phyloP scores from a whole-genome alignment of 2,329 filamentous ascomycete species.

The Penicillium sp. region DNA sequence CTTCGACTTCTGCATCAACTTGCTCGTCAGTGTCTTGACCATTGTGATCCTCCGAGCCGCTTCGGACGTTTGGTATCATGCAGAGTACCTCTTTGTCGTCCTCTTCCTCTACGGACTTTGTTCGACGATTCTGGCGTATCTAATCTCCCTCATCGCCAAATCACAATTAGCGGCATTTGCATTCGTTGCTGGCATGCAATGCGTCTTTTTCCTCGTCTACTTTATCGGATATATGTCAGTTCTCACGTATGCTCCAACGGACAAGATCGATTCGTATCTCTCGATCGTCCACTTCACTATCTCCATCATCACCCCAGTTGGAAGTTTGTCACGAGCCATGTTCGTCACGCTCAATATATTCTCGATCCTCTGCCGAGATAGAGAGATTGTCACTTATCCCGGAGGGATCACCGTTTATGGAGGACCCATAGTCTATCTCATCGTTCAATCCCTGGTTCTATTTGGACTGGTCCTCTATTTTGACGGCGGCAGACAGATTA shows the following conservation, averaged over 20 bases:
- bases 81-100: slow-evolving; percentile 79
- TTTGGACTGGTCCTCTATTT: slow-evolving; percentile 76
- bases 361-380: slow-evolving; percentile 70
- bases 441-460: slow-evolving; percentile 70
- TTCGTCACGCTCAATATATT: slow-evolving; percentile 83
- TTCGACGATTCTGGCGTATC: slow-evolving; percentile 74
- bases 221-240: slow-evolving; percentile 71
- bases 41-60: slow-evolving; percentile 68
- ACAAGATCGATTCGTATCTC: slow-evolving; percentile 67
- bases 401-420: slow-evolving; percentile 74
- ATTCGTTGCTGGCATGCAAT: slow-evolving; percentile 75
- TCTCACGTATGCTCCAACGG: slow-evolving; percentile 71
- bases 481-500: slow-evolving; percentile 68
- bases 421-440: slow-evolving; percentile 79
- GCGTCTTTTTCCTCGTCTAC: slow-evolving; percentile 69
- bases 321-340: slow-evolving; percentile 71
- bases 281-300: slow-evolving; percentile 74
- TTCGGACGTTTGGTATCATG: slow-evolving; percentile 69
- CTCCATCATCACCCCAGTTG: slow-evolving; percentile 72
- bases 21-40: slow-evolving; percentile 66
- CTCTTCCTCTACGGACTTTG: slow-evolving; percentile 80
- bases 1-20: slow-evolving; percentile 77
- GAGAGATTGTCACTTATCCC: slow-evolving; percentile 66
- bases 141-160: slow-evolving; percentile 75
- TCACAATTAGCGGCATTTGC: slow-evolving; percentile 85